A percentile compares a stretch with the other conserved stretches of the same genome.
These are phyloP conservation scores for Pholiota adiposa DNA, from an alignment of 1,284 basidiomycete species.

Conservation along the genomic window DNA sequence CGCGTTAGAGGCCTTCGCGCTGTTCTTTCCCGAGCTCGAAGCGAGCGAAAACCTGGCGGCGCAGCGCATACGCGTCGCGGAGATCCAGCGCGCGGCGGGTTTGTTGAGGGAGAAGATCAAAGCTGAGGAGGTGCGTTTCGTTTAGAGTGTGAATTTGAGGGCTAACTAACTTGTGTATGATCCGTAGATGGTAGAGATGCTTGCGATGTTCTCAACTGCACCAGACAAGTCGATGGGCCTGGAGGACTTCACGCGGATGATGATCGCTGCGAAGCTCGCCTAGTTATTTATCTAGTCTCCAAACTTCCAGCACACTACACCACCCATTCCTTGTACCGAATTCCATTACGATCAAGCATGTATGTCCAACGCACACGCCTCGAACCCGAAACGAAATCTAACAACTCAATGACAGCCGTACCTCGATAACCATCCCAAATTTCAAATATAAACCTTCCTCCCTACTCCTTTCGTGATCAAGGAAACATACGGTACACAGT, in stretches of 20 bases:
- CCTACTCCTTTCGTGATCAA: too few relatives aligned
- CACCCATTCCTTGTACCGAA: too few relatives aligned
- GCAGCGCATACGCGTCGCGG: constrained; percentile 63
- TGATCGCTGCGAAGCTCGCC: constrained; percentile 56
- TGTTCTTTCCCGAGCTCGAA: constrained; percentile 62
- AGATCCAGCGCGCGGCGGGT: constrained; percentile 59
- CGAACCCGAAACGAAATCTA: not conserved
- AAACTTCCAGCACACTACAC: too few relatives aligned
- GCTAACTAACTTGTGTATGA: too few relatives aligned
- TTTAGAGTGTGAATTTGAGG: too few relatives aligned
- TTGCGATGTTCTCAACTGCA: constrained; percentile 68
- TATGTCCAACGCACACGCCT: too few relatives aligned
- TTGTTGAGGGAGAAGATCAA: constrained; percentile 71
- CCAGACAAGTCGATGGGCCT: constrained; percentile 68
- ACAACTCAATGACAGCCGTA: not conserved
- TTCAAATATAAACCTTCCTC: not conserved
- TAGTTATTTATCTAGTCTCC: constrained; percentile 13
- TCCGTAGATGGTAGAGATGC: constrained; percentile 72
- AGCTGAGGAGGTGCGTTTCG: constrained; percentile 59
- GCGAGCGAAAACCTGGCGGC: constrained; percentile 33
- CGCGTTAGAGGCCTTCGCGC: constrained; percentile 60
- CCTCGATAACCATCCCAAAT: too few relatives aligned
- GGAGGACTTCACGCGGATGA: constrained; percentile 75
- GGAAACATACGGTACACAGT: too few relatives aligned
- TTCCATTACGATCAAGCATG: too few relatives aligned